These are phyloP conservation scores for Dactylellina haptotyla DNA, from an alignment of 2,329 filamentous ascomycete genomes.

Conservation along the genomic window DNA sequence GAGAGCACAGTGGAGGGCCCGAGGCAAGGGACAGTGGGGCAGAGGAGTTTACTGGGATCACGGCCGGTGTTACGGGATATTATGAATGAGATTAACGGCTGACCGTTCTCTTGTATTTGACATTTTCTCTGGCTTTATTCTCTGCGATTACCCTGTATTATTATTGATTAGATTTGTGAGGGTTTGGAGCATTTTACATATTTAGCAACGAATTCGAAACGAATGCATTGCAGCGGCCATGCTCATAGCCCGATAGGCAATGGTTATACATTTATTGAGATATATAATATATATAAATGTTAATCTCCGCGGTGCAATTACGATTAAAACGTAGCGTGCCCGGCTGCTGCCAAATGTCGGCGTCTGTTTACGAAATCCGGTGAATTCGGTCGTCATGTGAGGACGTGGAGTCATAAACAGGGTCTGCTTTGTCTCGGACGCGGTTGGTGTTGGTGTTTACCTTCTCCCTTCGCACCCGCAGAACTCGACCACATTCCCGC, in stretches of 20 bases:
- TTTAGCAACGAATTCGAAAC: background rate
- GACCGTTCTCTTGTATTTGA: background rate
- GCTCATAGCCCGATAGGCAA: no score
- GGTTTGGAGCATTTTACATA: background rate
- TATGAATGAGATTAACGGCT: constrained; percentile 71
- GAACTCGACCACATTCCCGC: background rate
- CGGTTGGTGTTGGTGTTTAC: constrained; percentile 30
- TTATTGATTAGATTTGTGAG: background rate
- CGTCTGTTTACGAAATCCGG: no score
- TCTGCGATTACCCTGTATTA: no score
- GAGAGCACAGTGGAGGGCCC: constrained; percentile 54
- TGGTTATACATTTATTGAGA: no score
- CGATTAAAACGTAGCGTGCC: no score
- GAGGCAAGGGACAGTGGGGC: constrained; percentile 64
- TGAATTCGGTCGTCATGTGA: constrained; percentile 43
- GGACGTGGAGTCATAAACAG: constrained; percentile 39
- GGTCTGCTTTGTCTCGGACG: constrained; percentile 13
- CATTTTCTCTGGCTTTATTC: no score
- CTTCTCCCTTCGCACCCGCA: constrained; percentile 13
- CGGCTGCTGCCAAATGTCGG: no score
- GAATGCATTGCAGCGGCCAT: no score
- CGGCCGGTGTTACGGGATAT: constrained; percentile 79
- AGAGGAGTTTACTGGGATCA: constrained; percentile 68
- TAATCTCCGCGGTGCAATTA: no score
- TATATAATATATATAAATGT: background rate